phyloP scores from a whole-genome alignment of 257 asterid species.

The Osmanthus fragrans region DNA sequence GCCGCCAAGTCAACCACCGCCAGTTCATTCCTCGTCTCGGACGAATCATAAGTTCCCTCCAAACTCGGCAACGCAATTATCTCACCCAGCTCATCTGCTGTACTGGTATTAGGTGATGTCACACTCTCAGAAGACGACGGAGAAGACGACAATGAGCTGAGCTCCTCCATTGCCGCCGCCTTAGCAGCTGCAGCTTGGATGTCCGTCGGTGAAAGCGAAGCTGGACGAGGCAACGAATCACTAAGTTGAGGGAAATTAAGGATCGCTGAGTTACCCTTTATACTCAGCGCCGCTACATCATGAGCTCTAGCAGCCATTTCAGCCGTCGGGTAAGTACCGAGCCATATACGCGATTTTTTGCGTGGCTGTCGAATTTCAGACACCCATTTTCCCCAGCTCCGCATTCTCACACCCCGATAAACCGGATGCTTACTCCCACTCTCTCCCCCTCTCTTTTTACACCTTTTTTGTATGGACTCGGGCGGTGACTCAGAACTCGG shows the following conservation, averaged over 20 bases:
- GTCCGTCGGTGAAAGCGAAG: conserved; percentile 50
- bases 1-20: conserved; percentile 47
- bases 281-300: conserved; percentile 65
- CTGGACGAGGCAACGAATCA: conserved; percentile 62
- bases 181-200: conserved; percentile 73
- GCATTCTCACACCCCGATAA: conserved; percentile 71
- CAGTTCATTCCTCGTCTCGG: conserved; percentile 41
- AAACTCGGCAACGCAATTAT: conserved; percentile 78
- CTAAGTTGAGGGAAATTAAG: conserved; percentile 62
- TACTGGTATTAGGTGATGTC: conserved; percentile 7
- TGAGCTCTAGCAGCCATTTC: conserved; percentile 85
- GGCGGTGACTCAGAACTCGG: conserved; percentile 26
- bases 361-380: conserved; percentile 76
- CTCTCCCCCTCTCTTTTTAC: conserved; percentile 13
- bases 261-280: conserved; percentile 49
- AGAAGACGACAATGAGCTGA: conserved; percentile 1
- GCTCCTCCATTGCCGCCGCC: conserved; percentile 75
- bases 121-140: conserved; percentile 4
- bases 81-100: conserved; percentile 63
- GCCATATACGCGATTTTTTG: conserved; percentile 74
- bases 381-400: conserved; percentile 86
- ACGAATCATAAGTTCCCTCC: conserved; percentile 51
- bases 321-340: conserved; percentile 66
- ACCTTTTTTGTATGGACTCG: neutral
- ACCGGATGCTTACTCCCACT: conserved; percentile 53